phyloP scores from a whole-genome alignment of 495 filamentous ascomycete species.

The Xylaria castorea region DNA sequence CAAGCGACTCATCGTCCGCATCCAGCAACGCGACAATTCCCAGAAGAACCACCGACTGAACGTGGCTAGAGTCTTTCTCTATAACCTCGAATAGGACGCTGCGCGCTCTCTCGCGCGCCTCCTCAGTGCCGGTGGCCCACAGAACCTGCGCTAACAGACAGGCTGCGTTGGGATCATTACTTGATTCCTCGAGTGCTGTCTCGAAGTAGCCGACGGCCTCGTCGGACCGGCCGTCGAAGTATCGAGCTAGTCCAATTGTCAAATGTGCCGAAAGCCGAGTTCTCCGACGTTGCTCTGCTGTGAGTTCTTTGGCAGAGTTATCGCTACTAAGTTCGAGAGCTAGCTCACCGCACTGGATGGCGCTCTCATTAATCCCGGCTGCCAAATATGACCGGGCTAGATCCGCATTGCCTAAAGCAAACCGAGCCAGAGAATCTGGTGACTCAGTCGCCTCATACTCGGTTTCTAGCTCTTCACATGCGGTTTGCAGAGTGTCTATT shows the following conservation, averaged over 20 bases:
- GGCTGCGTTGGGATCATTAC: conserved; percentile 80
- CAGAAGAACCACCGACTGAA: conserved; percentile 77
- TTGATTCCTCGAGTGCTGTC: conserved; percentile 78
- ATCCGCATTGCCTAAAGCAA: conserved; percentile 86
- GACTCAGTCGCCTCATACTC: conserved; percentile 87
- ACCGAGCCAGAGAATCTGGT: conserved; percentile 69
- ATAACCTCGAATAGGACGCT: conserved; percentile 81
- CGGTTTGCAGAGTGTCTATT: conserved; percentile 63
- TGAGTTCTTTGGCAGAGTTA: conserved; percentile 58
- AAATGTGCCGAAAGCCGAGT: conserved; percentile 84
- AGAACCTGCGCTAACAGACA: conserved; percentile 89
- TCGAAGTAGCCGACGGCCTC: conserved; percentile 80
- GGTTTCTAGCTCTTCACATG: conserved; percentile 73
- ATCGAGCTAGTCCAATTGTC: conserved; percentile 82
- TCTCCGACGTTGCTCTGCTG: conserved; percentile 60
- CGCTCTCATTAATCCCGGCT: conserved; percentile 63
- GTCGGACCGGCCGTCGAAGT: conserved; percentile 67
- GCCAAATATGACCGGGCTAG: conserved; percentile 81
- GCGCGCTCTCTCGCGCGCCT: conserved; percentile 74
- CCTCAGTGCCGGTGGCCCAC: conserved; percentile 85
- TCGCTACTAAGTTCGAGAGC: conserved; percentile 75
- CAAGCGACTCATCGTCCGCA: conserved; percentile 73
- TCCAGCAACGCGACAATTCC: conserved; percentile 85
- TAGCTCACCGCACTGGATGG: conserved; percentile 74
- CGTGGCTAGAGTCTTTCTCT: conserved; percentile 72